Conservation (phyloP, 257 asterid species). For the Solanum okadae region DNA sequence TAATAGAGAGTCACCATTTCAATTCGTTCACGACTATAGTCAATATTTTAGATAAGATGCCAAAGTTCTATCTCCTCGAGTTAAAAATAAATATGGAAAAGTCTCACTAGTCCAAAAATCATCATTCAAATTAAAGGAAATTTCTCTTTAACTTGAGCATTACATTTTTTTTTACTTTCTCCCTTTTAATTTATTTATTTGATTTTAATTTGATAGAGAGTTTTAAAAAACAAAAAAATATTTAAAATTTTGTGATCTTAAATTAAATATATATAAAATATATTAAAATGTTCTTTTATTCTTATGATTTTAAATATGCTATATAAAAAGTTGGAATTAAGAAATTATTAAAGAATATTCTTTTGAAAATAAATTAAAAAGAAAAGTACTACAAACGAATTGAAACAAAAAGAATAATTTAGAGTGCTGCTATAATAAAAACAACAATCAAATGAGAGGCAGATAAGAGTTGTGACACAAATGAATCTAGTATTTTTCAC, state of each 20-base stretch:
- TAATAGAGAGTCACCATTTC: neutral
- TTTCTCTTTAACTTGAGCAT: neutral
- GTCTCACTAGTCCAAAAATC: neutral
- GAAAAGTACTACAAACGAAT: too few relatives aligned
- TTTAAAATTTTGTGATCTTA: too few relatives aligned
- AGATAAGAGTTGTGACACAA: neutral
- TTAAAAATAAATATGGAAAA: neutral
- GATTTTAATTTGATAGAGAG: neutral
- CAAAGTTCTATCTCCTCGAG: neutral
- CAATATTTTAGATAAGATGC: neutral
- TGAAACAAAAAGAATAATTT: neutral
- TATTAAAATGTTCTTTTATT: too few relatives aligned
- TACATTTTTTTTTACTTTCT: neutral
- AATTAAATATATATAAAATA: too few relatives aligned
- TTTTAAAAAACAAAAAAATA: too few relatives aligned
- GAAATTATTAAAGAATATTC: neutral
- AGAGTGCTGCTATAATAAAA: slow-evolving; percentile 9
- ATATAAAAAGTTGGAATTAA: neutral
- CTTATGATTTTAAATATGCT: too few relatives aligned
- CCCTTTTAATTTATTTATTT: too few relatives aligned
- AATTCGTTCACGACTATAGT: neutral
- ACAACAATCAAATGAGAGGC: neutral
- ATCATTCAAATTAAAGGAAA: neutral
- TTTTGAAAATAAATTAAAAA: neutral
- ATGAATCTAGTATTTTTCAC: neutral